Conservation (phyloP, 106 monocot species). For the Apostasia shenzhenica region DNA sequence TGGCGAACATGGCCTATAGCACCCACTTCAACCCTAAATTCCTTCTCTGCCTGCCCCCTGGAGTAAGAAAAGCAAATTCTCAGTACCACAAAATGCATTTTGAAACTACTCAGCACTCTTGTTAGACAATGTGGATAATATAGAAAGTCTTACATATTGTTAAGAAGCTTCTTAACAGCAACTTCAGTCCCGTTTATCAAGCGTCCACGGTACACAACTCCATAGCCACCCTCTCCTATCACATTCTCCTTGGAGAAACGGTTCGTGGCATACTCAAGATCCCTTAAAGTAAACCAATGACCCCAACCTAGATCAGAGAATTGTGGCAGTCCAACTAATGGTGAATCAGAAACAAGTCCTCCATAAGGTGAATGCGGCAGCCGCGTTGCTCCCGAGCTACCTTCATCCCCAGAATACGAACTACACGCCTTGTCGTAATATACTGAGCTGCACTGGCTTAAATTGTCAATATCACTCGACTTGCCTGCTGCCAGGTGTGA, state of each 20-base stretch:
- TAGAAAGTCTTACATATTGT: conserved; percentile 24
- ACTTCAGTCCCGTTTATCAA: conserved; percentile 16
- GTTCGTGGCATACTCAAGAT: conserved; percentile 24
- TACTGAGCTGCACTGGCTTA: conserved; percentile 76
- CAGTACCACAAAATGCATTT: conserved; percentile 12
- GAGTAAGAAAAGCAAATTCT: neutral
- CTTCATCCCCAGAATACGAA: conserved; percentile 67
- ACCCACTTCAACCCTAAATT: conserved; percentile 89
- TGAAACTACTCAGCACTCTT: neutral
- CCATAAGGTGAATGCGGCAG: conserved; percentile 21
- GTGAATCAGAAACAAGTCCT: conserved; percentile 34
- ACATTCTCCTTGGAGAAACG: conserved; percentile 23
- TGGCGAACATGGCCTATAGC: conserved; percentile 89
- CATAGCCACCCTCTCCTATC: conserved; percentile 31
- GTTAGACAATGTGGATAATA: too few species aligned
- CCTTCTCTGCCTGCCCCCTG: conserved; percentile 88
- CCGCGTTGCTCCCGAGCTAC: conserved; percentile 21
- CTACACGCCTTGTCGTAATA: conserved; percentile 46
- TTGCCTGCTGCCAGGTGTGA: conserved; percentile 32
- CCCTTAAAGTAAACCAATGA: conserved; percentile 68
- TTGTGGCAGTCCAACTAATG: conserved; percentile 69
- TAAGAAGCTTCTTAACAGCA: conserved; percentile 28
- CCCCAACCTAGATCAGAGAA: conserved; percentile 82
- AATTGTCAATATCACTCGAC: conserved; percentile 55
- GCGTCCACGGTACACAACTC: conserved; percentile 25